Evolutionary conservation across 2,329 filamentous ascomycete genomes (phyloP), one percentile per base, ranked within the genome.

Genomic region (Ophioceras dolichostomum): DNA sequence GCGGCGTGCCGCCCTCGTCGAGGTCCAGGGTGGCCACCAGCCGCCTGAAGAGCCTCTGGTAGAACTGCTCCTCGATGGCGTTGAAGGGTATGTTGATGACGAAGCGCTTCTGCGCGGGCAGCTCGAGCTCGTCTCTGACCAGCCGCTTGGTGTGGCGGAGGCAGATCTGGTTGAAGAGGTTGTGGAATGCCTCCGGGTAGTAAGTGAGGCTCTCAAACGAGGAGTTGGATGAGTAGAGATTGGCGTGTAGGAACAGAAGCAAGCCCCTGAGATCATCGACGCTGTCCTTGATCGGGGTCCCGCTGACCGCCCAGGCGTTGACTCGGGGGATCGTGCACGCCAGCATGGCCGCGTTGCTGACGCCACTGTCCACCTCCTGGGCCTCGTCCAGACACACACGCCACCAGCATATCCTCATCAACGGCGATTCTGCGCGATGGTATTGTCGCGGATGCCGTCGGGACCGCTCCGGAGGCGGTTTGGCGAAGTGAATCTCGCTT

Each of bases 281-380:
- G 43, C 86, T 26, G 45, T 86, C 84, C 45, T 83, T 81, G 27
- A 96, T 70, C 0, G 91, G 91, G 1, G 91, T 98, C 30, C 86
- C 91, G 0, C 86, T 89, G 29, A 98, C 78, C 12, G 82, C 87
- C 91, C 91, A 96, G 2, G 86, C 80, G 58, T 94, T 88, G 44
- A 83, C 60, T 20, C 91, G 73, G 32, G 89, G 87, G 42, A 98
- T 80, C 19, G 81, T 64, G 29, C 78, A 75, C 26, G 87, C 87
- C 12, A 95, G 77, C 33, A 70, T 74, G 1, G 91, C 88, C 20
- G 89, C 84, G 47, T 85, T 79, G 48, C 77, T 88, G 4, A 93
- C 78, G 24, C 87, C 86, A 45, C 76, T 89, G 53, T 96, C 89
- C 30, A 96, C 78, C 82, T 94, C 94, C 51, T 98, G 91, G 0